These are phyloP conservation scores for Myriosclerotinia duriaeana DNA, from an alignment of 2,329 filamentous ascomycete genomes.

Conservation along the genomic window DNA sequence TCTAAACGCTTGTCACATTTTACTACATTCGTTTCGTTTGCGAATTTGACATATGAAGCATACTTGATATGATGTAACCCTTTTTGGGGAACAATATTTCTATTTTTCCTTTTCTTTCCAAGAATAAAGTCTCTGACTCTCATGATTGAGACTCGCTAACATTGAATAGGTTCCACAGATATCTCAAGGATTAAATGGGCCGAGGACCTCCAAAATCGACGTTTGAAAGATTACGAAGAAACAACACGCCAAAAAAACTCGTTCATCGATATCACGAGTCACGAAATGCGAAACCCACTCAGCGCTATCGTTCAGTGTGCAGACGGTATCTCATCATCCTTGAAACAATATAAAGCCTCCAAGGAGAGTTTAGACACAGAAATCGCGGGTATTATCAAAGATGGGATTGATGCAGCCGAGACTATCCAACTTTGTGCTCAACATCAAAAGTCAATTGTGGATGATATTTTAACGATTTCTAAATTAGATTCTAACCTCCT, in stretches of 20 bases:
- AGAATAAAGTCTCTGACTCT: constrained; percentile 35
- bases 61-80: not conserved
- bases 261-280: constrained; percentile 69
- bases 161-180: constrained; percentile 66
- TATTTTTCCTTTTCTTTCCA: not conserved
- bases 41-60: not conserved
- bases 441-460: constrained; percentile 71
- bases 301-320: constrained; percentile 63
- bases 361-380: constrained; percentile 39
- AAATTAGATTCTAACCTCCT: constrained; percentile 72
- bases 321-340: constrained; percentile 58
- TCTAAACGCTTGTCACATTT: not conserved
- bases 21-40: not conserved
- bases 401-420: constrained; percentile 72
- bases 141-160: constrained; percentile 40
- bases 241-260: constrained; percentile 71
- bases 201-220: constrained; percentile 44
- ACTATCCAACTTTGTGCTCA: constrained; percentile 71
- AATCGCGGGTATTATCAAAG: constrained; percentile 50
- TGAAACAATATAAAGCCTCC: constrained; percentile 42
- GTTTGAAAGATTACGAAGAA: constrained; percentile 54
- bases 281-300: constrained; percentile 70
- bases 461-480: constrained; percentile 60
- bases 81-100: not conserved
- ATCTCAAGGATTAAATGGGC: constrained; percentile 77